Conservation (phyloP, 148 eudicot species). For the Rhododendron vialii region DNA sequence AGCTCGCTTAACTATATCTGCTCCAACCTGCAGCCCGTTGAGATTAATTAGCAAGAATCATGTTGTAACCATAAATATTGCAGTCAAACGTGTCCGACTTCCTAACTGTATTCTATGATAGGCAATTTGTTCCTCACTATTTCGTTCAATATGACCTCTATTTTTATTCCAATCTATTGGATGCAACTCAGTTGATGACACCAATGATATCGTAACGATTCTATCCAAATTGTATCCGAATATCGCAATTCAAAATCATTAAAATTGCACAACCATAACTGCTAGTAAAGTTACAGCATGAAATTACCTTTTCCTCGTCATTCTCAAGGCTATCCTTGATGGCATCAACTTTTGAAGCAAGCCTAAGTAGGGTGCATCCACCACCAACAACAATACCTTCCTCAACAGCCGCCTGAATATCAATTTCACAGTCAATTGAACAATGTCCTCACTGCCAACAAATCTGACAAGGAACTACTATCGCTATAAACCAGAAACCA, state of each 20-base stretch:
- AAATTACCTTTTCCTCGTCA: conserved; percentile 50
- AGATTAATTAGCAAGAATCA: neutral
- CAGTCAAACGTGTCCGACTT: neutral
- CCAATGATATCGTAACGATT: neutral
- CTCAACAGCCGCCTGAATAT: conserved; percentile 63
- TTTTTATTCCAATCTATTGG: neutral
- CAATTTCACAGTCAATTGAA: neutral
- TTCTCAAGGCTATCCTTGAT: conserved; percentile 52
- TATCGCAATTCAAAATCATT: neutral
- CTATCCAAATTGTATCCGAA: neutral
- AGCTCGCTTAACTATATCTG: conserved; percentile 33
- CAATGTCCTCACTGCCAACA: neutral
- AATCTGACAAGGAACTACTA: neutral
- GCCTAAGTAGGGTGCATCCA: conserved; percentile 64
- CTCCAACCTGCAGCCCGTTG: conserved; percentile 36
- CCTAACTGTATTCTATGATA: neutral
- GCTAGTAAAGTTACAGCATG: neutral
- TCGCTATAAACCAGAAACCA: neutral
- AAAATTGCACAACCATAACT: neutral
- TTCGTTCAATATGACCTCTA: neutral
- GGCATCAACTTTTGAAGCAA: conserved; percentile 52
- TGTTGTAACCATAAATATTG: neutral
- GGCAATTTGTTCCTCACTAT: neutral
- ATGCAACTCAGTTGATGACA: neutral
- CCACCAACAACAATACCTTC: conserved; percentile 84